phyloP scores from a whole-genome alignment of 208 protist species.

The Acanthamoeba triangularis region DNA sequence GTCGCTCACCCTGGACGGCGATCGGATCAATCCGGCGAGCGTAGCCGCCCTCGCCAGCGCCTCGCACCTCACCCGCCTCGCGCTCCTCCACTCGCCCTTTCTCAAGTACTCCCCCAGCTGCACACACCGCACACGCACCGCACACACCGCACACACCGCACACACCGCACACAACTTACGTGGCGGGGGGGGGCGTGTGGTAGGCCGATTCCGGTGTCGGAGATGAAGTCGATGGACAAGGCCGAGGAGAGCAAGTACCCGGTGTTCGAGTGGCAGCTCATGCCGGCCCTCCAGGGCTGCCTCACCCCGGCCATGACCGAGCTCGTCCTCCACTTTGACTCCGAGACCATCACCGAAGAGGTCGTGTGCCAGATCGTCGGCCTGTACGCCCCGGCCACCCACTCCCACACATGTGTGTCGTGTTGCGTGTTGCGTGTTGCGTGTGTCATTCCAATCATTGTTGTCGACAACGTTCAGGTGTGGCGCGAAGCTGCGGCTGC shows the following conservation, averaged over 20 bases:
- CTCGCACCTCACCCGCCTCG: slow-evolving; percentile 10
- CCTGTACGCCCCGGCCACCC: not conserved
- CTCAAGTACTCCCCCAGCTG: not conserved
- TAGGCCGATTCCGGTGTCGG: slow-evolving; percentile 33
- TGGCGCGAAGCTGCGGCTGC: not conserved
- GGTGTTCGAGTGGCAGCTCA: slow-evolving; percentile 33
- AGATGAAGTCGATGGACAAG: slow-evolving; percentile 16
- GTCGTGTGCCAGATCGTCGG: slow-evolving; percentile 10
- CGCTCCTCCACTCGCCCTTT: not conserved
- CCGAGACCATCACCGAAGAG: slow-evolving; percentile 34
- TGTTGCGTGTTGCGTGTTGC: too few relatives aligned
- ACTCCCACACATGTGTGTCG: not conserved
- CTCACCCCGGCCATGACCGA: not conserved
- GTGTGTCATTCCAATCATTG: too few relatives aligned
- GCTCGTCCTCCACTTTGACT: slow-evolving; percentile 11
- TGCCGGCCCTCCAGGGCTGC: slow-evolving; percentile 7
- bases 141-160: not conserved
- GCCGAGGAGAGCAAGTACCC: slow-evolving; percentile 34
- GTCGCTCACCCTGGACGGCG: not conserved
- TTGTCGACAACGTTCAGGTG: not conserved
- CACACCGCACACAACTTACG: not conserved
- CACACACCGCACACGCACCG: not conserved
- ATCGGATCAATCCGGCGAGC: slow-evolving; percentile 7
- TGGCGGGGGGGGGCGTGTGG: not conserved
- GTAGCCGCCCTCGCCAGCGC: not conserved